These are phyloP conservation scores for Linanthus parryae DNA, from an alignment of 148 eudicot genomes.

Conservation along the genomic window DNA sequence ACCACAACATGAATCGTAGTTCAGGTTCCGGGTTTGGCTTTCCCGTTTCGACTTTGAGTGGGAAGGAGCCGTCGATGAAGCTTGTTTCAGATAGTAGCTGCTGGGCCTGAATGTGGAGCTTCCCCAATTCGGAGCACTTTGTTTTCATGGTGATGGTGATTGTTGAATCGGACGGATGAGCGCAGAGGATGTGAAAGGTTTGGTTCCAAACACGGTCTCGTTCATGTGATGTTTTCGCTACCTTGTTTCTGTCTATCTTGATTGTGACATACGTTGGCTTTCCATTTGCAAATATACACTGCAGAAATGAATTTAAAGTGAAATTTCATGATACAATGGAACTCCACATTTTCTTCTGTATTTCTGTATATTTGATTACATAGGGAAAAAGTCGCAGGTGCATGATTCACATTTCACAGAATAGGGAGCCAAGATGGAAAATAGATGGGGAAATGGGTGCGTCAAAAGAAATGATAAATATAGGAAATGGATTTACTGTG, in stretches of 20 bases:
- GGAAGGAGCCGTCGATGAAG: constrained; percentile 69
- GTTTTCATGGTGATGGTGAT: constrained; percentile 68
- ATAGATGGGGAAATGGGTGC: background rate
- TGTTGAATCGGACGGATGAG: constrained; percentile 56
- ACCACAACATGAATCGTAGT: constrained; percentile 75
- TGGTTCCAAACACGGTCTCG: constrained; percentile 78
- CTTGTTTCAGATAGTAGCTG: constrained; percentile 48
- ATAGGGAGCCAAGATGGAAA: background rate
- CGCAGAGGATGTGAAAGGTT: constrained; percentile 78
- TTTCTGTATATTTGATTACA: background rate
- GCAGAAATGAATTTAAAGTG: constrained; percentile 14
- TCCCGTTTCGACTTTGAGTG: constrained; percentile 42
- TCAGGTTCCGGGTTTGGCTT: constrained; percentile 36
- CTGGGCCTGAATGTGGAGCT: constrained; percentile 41
- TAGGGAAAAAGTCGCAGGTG: background rate
- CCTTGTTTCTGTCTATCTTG: constrained; percentile 54
- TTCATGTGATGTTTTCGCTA: constrained; percentile 62
- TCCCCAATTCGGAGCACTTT: constrained; percentile 55
- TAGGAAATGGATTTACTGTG: background rate
- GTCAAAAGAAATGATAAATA: background rate
- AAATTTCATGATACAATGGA: background rate
- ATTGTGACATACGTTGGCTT: constrained; percentile 65
- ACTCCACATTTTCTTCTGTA: background rate
- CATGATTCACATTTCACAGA: background rate
- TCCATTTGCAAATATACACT: constrained; percentile 54